A percentile compares a stretch with the other conserved stretches of the same genome.
Conservation (phyloP, 2,329 filamentous ascomycete species). For the Alternaria novae-zelandiae region DNA sequence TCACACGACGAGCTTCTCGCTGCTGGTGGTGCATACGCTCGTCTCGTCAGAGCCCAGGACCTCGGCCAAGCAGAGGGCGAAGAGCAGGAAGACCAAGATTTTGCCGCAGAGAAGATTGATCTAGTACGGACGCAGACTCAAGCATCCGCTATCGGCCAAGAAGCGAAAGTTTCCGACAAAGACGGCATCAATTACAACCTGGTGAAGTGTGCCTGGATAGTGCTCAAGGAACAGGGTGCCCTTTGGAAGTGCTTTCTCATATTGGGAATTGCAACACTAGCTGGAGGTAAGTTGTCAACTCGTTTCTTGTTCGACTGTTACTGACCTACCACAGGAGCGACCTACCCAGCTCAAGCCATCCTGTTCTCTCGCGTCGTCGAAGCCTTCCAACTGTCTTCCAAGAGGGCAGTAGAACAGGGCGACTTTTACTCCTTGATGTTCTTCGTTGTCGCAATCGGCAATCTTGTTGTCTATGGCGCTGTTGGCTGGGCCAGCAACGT, state of each 20-base stretch:
- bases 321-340: constrained; percentile 44
- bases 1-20: constrained; percentile 81
- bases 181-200: constrained; percentile 39
- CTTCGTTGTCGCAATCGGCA: constrained; percentile 59
- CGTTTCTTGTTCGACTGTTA: neutral
- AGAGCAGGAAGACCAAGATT: constrained; percentile 24
- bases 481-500: constrained; percentile 56
- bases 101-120: constrained; percentile 19
- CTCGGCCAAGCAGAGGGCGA: constrained; percentile 43
- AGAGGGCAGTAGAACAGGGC: constrained; percentile 49
- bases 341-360: constrained; percentile 57
- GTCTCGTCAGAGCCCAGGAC: constrained; percentile 64
- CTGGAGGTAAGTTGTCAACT: constrained; percentile 30
- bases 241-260: constrained; percentile 47
- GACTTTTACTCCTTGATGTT: constrained; percentile 64
- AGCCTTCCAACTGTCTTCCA: constrained; percentile 54
- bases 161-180: constrained; percentile 24
- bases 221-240: constrained; percentile 42
- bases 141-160: constrained; percentile 30
- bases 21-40: constrained; percentile 74
- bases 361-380: constrained; percentile 58
- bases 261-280: constrained; percentile 35
- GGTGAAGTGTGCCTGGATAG: constrained; percentile 31
- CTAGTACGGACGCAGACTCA: constrained; percentile 40
- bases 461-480: constrained; percentile 53